These are phyloP conservation scores for Tricholoma sp. DNA, from an alignment of 768 basidiomycete genomes.

Conservation along the genomic window DNA sequence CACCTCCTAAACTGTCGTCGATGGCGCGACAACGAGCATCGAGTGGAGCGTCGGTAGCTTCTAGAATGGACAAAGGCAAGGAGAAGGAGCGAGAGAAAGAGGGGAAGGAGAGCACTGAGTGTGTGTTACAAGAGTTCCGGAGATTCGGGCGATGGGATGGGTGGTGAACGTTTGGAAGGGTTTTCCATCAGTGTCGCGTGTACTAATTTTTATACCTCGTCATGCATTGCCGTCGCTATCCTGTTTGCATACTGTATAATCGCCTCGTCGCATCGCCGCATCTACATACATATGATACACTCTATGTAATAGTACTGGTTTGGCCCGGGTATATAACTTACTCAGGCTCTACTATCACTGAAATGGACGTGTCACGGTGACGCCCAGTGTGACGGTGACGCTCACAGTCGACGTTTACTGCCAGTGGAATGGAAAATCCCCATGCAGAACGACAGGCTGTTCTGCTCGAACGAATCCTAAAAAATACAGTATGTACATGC, in stretches of 20 bases:
- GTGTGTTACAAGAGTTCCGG: constrained; percentile 71
- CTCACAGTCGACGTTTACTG: no score
- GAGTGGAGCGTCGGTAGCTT: constrained; percentile 49
- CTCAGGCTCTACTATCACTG: no score
- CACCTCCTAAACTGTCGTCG: constrained; percentile 40
- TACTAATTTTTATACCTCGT: constrained; percentile 1
- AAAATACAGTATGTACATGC: constrained; percentile 65
- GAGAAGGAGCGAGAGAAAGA: constrained; percentile 55
- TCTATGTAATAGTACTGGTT: not conserved
- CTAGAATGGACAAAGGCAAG: constrained; percentile 54
- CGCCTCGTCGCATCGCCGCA: not conserved
- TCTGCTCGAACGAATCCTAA: constrained; percentile 83
- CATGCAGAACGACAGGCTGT: constrained; percentile 91
- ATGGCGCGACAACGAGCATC: constrained; percentile 41
- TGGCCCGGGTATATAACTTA: no score
- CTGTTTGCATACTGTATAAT: constrained; percentile 7
- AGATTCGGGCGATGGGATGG: constrained; percentile 89
- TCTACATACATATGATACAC: not conserved
- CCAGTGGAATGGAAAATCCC: constrained; percentile 81
- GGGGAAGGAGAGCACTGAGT: constrained; percentile 56
- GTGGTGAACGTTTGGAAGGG: constrained; percentile 41
- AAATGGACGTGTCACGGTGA: not conserved
- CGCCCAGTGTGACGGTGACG: no score
- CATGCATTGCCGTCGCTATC: constrained; percentile 5
- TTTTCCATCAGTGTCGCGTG: not conserved